Evolutionary conservation across 2,329 filamentous ascomycete species (phyloP), one percentile per base, ranked within the genome.

Genomic region (Fusarium sp.): DNA sequence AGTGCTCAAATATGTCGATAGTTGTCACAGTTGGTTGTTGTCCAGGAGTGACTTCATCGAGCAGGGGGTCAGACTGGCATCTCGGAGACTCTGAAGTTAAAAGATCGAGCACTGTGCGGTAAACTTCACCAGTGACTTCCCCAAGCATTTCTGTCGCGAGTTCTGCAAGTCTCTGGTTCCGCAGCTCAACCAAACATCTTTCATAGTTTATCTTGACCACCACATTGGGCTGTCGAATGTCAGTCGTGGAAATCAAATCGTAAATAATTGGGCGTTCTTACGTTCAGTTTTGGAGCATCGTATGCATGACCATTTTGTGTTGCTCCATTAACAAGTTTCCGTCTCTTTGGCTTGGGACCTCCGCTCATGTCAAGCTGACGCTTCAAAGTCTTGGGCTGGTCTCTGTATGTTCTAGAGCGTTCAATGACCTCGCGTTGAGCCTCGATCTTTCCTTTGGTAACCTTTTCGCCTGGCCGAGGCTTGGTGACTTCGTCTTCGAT

Each of bases 191-290:
- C 12, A 92, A 86, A 67, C 94, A 94, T 81, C 96, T 97, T 63
- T 95, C 92, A 78, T 94, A 92, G 80, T 98, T 98, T 62, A 98
- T 86, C 35, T 92, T 90, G 55, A 98, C 86, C 41, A 95, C 87
- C 73, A 95, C 86, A 66, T 93, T 89, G 56, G 90, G 88, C 91
- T 97, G 79, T 64, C 47, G 48, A 35, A 58, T 26, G 76, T 82
- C 75, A 84, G 79, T 73, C n/a, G 54, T n/a, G 32, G 22, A n/a
- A 47, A 30, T 14, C n/a, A 39, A 30, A 20, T 32, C n/a, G 12
- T 18, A 17, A n/a, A 18, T 28, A 20, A 36, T 24, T 8, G 53
- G n/a, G 14, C 36, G 10, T 54, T 82, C 88, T 81, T 78, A 91
- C 90, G 75, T 90, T 88, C 47, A 90, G 81, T n/a, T 82, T 83